Percentiles rank a stretch among this genome's conserved stretches.
These are phyloP conservation scores for Pelagomonas calceolata DNA, from an alignment of 108 stramenopile species.

Conservation along the genomic window DNA sequence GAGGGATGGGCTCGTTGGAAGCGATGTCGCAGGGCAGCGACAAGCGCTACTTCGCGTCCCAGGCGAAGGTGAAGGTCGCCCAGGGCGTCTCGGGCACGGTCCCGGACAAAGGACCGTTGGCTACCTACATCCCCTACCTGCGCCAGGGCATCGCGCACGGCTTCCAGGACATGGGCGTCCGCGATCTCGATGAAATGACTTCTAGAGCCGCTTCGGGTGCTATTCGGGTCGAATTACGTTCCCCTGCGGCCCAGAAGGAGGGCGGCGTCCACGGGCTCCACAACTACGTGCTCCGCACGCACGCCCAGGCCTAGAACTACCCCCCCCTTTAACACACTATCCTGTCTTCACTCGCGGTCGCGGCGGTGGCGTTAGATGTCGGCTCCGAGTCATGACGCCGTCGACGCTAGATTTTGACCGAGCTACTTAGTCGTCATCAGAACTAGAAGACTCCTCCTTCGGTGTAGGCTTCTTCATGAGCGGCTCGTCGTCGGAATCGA, in stretches of 20 bases:
- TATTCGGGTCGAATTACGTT: conserved; percentile 86
- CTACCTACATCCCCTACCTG: conserved; percentile 93
- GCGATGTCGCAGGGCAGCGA: conserved; percentile 95
- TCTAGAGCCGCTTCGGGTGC: not conserved
- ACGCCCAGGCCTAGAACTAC: not conserved
- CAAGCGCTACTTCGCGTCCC: conserved; percentile 96
- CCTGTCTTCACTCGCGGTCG: too few species aligned
- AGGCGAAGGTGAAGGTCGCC: conserved; percentile 89
- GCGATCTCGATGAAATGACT: conserved; percentile 40
- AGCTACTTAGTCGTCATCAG: too few species aligned
- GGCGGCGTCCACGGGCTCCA: conserved; percentile 96
- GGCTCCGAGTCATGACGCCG: too few species aligned
- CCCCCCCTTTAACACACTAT: too few species aligned
- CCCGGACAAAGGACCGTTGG: conserved; percentile 92
- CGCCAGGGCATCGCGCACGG: conserved; percentile 92
- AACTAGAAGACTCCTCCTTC: too few species aligned
- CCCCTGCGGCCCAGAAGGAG: conserved; percentile 98
- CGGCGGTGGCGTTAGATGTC: too few species aligned
- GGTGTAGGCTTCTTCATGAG: too few species aligned
- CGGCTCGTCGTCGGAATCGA: too few species aligned
- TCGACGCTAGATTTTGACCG: too few species aligned
- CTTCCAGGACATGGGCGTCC: conserved; percentile 85
- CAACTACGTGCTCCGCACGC: conserved; percentile 70
- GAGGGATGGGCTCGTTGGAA: conserved; percentile 99
- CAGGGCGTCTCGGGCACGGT: conserved; percentile 99